Percentiles rank a stretch among this genome's conserved stretches.
These are phyloP conservation scores for Ziziphus jujuba DNA, from an alignment of 306 rosid species.

Conservation along the genomic window DNA sequence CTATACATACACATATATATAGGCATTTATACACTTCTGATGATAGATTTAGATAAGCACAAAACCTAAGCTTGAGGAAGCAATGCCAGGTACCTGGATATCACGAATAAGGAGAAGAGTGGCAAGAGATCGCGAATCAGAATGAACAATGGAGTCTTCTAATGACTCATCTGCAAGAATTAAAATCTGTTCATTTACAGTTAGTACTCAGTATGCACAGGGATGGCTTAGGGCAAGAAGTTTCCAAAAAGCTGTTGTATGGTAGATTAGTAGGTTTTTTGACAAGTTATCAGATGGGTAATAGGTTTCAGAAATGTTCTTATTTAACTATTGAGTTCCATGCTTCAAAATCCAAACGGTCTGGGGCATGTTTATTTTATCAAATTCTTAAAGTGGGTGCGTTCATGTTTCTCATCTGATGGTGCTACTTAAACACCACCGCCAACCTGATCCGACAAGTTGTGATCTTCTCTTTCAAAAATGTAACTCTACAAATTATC, in stretches of 20 bases:
- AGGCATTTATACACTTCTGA: neutral
- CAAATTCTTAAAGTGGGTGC: conserved; percentile 8
- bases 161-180: conserved; percentile 98
- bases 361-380: conserved; percentile 6
- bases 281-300: neutral
- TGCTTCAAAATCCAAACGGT: conserved; percentile 6
- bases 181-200: conserved; percentile 77
- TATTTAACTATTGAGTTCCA: conserved; percentile 7
- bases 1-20: neutral
- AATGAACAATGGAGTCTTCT: conserved; percentile 95
- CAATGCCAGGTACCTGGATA: conserved; percentile 67
- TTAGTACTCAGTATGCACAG: conserved; percentile 42
- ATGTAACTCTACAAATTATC: neutral
- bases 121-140: conserved; percentile 94
- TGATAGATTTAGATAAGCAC: neutral
- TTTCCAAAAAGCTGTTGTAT: too few species aligned
- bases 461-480: too few species aligned
- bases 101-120: conserved; percentile 98
- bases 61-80: conserved; percentile 9
- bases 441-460: too few species aligned
- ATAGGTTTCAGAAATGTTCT: neutral
- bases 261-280: too few species aligned
- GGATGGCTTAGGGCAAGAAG: neutral
- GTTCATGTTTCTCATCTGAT: too few species aligned
- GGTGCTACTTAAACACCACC: too few species aligned